Conservation (phyloP, 2,329 filamentous ascomycete genomes). For the Hymenoscyphus scutula region DNA sequence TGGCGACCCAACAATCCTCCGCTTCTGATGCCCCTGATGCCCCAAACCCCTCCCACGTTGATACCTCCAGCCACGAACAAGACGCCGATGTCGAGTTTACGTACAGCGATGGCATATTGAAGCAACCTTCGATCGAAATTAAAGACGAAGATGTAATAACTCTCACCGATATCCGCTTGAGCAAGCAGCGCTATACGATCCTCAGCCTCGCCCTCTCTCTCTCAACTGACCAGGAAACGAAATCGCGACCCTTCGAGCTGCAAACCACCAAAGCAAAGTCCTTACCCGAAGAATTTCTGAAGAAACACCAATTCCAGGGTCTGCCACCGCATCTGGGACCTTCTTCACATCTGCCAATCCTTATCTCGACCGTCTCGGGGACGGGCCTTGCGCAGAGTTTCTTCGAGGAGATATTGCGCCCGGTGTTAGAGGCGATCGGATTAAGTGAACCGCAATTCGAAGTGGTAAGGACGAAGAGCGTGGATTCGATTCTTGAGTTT, state of each 20-base stretch:
- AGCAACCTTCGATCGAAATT: conserved; percentile 16
- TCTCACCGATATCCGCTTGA: conserved; percentile 25
- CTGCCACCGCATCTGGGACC: conserved; percentile 40
- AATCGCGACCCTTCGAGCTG: conserved; percentile 31
- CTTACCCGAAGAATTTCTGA: conserved; percentile 41
- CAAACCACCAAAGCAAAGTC: conserved; percentile 34
- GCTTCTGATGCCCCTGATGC: too few species aligned
- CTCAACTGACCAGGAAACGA: conserved; percentile 26
- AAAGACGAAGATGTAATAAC: conserved; percentile 37
- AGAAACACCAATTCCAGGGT: conserved; percentile 38
- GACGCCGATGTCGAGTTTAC: conserved; percentile 1
- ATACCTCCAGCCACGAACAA: not conserved
- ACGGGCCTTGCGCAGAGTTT: conserved; percentile 55
- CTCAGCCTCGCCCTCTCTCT: conserved; percentile 40
- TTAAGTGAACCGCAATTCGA: conserved; percentile 43
- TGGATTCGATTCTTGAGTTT: conserved; percentile 63
- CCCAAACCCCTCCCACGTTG: not conserved
- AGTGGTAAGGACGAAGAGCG: conserved; percentile 61
- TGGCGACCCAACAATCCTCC: not conserved
- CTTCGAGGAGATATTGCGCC: conserved; percentile 54
- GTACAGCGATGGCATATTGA: conserved; percentile 22
- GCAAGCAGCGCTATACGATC: conserved; percentile 35
- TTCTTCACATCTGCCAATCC: conserved; percentile 49
- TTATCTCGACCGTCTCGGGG: conserved; percentile 68
- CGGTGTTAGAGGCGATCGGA: conserved; percentile 50